A percentile compares a stretch with the other conserved stretches of the same genome.
These are phyloP conservation scores for Singerocomus rubriflavus DNA, from an alignment of 1,284 basidiomycete species.

Conservation along the genomic window DNA sequence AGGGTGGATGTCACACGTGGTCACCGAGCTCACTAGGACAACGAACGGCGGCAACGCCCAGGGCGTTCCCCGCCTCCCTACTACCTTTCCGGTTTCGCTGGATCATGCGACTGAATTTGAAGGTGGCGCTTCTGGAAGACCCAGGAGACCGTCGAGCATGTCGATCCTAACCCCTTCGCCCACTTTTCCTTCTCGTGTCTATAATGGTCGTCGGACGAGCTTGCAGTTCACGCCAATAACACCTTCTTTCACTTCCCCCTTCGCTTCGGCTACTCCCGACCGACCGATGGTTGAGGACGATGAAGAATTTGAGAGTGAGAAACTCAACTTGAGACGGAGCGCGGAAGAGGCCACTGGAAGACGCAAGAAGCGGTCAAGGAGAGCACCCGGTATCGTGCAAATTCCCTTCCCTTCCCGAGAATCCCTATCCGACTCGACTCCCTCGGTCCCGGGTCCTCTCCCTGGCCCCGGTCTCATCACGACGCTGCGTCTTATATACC, in stretches of 20 bases:
- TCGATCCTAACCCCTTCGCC: conserved; percentile 29
- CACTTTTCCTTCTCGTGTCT: conserved; percentile 25
- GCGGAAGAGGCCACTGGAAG: conserved; percentile 34
- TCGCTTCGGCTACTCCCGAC: conserved; percentile 13
- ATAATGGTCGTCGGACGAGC: conserved; percentile 44
- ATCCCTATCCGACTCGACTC: background rate
- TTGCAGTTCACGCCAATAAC: conserved; percentile 63
- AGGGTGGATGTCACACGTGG: conserved; percentile 78
- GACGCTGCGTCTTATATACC: conserved; percentile 62
- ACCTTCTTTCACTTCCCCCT: conserved; percentile 39
- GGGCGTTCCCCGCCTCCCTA: conserved; percentile 6
- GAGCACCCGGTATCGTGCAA: conserved; percentile 26
- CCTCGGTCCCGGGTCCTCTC: background rate
- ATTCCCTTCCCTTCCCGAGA: conserved; percentile 25
- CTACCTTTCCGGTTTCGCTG: background rate
- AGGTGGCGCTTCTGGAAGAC: conserved; percentile 19
- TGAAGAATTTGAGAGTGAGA: conserved; percentile 44
- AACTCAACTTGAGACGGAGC: conserved; percentile 40
- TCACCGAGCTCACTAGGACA: conserved; percentile 57
- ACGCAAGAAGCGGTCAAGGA: conserved; percentile 22
- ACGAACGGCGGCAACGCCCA: background rate
- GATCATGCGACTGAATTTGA: conserved; percentile 16
- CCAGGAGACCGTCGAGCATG: conserved; percentile 39
- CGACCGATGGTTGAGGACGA: conserved; percentile 32
- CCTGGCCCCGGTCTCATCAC: conserved; percentile 24